Evolutionary conservation across 192 early-diverging fungal genomes (phyloP), one percentile per base, ranked within the genome.

Genomic region (Thamnidium elegans): DNA sequence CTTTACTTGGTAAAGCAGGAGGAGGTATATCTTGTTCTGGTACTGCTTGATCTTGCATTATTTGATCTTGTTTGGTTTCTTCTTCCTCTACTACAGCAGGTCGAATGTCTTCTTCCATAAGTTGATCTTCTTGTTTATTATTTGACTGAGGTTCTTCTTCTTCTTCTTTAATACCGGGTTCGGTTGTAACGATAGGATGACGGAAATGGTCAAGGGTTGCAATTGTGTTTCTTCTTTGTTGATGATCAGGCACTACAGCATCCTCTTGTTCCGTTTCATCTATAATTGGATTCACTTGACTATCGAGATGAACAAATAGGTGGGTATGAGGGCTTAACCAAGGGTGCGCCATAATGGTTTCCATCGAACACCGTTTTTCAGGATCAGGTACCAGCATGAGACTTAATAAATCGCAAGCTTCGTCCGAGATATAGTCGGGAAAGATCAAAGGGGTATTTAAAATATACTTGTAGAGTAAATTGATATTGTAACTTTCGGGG

Each of bases 351-450:
- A 90, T 93, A 46, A 95, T 91, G 7, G 79, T 83, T 31, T 80
- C 78, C 73, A 95, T 87, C 7, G 82, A 80, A 30, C 87, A 88
- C 56, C 93, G 82, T 56, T 87, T 77, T 14, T 75, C 52, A 6
- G 97, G 95, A 67, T 98, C 91, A 9, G 95, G 92, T 10, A 94
- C 91, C 10, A 99, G 76, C 92, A 99, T 99, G 60, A 88, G 84
- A 56, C 77, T 73, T 30, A 99, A 73, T 65, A 99, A 67, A 68
- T 95, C 90, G 44, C 86, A 81, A 0, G 94, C 93, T 31, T 82
- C 79, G 3, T 79, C 45, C 52, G 83, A 86, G 58, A 99, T 86
- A 68, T 91, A 84, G 3, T 97, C 90, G 0, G 97, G 97, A 53
- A 98, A 97, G 17, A 82, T 80, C n/a, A 92, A 72, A 8, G 89